Evolutionary conservation across 2,329 filamentous ascomycete species (phyloP).

Genomic region (Cadophora gregata): DNA sequence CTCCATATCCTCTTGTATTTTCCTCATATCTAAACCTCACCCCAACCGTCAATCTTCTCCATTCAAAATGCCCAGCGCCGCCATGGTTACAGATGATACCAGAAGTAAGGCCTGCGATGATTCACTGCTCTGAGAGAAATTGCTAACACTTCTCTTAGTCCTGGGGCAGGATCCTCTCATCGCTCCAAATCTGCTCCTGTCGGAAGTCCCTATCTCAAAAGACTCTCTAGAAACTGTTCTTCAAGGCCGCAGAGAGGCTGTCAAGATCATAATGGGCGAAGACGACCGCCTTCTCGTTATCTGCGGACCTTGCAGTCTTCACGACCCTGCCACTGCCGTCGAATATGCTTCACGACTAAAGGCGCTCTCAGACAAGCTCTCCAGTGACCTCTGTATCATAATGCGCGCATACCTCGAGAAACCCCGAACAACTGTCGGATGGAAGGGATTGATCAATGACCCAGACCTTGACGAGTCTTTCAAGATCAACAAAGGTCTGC

Average conservation of each 20-base stretch:
- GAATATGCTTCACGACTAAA: slow-evolving; percentile 87
- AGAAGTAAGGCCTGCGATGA: slow-evolving; percentile 50
- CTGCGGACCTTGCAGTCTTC: slow-evolving; percentile 95
- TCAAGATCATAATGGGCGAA: slow-evolving; percentile 44
- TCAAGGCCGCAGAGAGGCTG: slow-evolving; percentile 68
- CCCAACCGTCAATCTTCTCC: neutral
- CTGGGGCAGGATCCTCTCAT: slow-evolving; percentile 94
- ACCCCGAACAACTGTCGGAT: slow-evolving; percentile 95
- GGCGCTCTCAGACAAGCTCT: slow-evolving; percentile 77
- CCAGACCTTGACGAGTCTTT: slow-evolving; percentile 96
- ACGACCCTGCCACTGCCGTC: slow-evolving; percentile 86
- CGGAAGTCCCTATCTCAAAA: slow-evolving; percentile 78
- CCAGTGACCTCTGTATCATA: slow-evolving; percentile 84
- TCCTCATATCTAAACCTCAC: neutral
- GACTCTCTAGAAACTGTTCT: slow-evolving; percentile 71
- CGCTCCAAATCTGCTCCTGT: slow-evolving; percentile 83
- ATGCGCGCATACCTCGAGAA: slow-evolving; percentile 99
- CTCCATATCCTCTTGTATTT: neutral
- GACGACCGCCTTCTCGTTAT: slow-evolving; percentile 88
- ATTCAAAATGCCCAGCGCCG: slow-evolving; percentile 41
- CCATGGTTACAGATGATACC: slow-evolving; percentile 55
- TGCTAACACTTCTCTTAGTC: slow-evolving; percentile 60
- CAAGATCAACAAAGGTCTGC: slow-evolving; percentile 98
- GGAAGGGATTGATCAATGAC: slow-evolving; percentile 99
- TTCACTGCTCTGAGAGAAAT: slow-evolving; percentile 26